A percentile compares a stretch with the other conserved stretches of the same genome.
phyloP scores from a whole-genome alignment of 192 early-diverging fungal genomes.

The Linnemannia hyalina region DNA sequence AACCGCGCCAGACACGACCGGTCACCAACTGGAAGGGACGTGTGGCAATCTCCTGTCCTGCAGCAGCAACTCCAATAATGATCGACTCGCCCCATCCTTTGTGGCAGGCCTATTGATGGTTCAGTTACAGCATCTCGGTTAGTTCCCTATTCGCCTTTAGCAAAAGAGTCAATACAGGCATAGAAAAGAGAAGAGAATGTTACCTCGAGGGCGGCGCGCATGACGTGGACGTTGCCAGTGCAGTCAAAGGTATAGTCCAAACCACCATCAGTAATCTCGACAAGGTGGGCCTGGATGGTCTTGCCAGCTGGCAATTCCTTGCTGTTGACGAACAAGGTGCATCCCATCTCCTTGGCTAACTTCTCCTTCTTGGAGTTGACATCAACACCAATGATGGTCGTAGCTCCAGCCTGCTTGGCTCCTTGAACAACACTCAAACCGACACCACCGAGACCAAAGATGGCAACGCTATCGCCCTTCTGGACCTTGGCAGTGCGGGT shows the following conservation, averaged over 20 bases:
- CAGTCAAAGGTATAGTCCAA: conserved; percentile 98
- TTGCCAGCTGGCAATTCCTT: conserved; percentile 41
- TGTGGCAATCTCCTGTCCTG: conserved; percentile 93
- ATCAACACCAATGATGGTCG: conserved; percentile 92
- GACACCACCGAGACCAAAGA: conserved; percentile 97
- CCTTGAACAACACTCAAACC: conserved; percentile 94
- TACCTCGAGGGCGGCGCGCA: conserved; percentile 95
- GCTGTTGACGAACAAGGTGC: conserved; percentile 40
- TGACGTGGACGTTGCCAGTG: conserved; percentile 91
- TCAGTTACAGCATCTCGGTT: background rate
- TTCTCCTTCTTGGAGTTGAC: conserved; percentile 90
- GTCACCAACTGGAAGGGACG: conserved; percentile 98
- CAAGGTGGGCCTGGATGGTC: conserved; percentile 73
- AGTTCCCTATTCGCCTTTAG: background rate
- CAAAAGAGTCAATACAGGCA: no score
- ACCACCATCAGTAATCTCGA: conserved; percentile 94
- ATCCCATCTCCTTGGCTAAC: conserved; percentile 70
- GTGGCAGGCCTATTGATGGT: conserved; percentile 68
- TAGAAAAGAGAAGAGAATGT: background rate
- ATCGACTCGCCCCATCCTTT: conserved; percentile 94
- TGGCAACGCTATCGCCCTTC: conserved; percentile 80
- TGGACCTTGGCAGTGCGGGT: conserved; percentile 94
- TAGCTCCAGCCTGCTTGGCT: conserved; percentile 71
- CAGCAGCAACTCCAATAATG: conserved; percentile 93
- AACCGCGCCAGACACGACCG: conserved; percentile 95